These are phyloP conservation scores for Sporodiniella umbellata DNA, from an alignment of 371 early-diverging fungal species.

Conservation along the genomic window DNA sequence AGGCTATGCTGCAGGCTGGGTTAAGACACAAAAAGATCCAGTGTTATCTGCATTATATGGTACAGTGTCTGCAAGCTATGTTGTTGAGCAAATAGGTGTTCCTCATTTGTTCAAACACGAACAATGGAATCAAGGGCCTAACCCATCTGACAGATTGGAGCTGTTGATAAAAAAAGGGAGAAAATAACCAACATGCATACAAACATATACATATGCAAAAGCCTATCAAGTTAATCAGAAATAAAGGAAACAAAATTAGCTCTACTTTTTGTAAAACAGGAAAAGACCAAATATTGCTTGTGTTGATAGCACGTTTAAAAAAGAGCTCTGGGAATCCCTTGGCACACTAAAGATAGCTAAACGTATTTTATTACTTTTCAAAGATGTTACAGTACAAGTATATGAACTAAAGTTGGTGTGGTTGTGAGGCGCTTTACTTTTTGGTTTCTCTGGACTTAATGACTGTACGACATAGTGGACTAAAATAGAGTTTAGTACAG, in stretches of 20 bases:
- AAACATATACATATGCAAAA: too few species aligned
- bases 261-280: too few species aligned
- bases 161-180: slow-evolving; percentile 9
- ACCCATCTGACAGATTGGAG: slow-evolving; percentile 19
- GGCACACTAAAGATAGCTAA: too few species aligned
- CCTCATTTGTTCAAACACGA: slow-evolving; percentile 14
- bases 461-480: slow-evolving; percentile 12
- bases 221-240: too few species aligned
- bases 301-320: too few species aligned
- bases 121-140: slow-evolving; percentile 31
- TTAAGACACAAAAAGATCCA: slow-evolving; percentile 23
- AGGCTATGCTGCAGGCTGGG: slow-evolving; percentile 32
- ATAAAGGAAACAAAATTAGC: too few species aligned
- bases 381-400: too few species aligned
- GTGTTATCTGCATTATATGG: slow-evolving; percentile 33
- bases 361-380: too few species aligned
- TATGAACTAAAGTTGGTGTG: too few species aligned
- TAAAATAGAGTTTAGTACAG: not conserved
- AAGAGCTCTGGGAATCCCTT: too few species aligned
- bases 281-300: too few species aligned
- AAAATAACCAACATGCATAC: not conserved
- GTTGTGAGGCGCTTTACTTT: too few species aligned
- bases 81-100: slow-evolving; percentile 44
- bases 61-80: slow-evolving; percentile 39
- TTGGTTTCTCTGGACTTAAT: slow-evolving; percentile 4